Percentiles rank a stretch among this genome's conserved stretches.
These are phyloP conservation scores for Boletus barrowsii DNA, from an alignment of 768 basidiomycete species.

Conservation along the genomic window DNA sequence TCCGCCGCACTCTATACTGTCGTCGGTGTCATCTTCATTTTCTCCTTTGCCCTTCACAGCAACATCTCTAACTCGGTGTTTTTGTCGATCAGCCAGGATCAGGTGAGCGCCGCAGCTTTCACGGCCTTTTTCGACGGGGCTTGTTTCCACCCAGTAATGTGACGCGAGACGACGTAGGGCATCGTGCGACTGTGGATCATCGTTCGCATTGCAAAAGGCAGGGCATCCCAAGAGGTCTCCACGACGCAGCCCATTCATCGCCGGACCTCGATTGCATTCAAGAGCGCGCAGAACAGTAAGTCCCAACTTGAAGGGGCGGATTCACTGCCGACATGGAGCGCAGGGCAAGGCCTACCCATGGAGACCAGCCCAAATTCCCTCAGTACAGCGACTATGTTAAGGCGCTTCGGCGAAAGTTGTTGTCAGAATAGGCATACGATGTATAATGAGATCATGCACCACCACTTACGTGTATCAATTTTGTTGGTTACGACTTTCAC, in stretches of 20 bases:
- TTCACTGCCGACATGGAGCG: background rate
- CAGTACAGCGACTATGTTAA: too few relatives aligned
- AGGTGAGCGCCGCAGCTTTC: constrained; percentile 19
- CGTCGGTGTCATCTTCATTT: constrained; percentile 30
- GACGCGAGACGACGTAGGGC: constrained; percentile 17
- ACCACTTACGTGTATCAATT: too few relatives aligned
- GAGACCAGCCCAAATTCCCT: too few relatives aligned
- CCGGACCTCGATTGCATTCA: constrained; percentile 8
- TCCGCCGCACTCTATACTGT: constrained; percentile 31
- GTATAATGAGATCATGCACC: too few relatives aligned
- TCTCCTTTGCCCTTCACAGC: constrained; percentile 24
- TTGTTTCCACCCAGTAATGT: background rate
- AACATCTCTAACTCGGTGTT: constrained; percentile 33
- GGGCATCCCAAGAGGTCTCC: constrained; percentile 11
- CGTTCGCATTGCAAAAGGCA: constrained; percentile 34
- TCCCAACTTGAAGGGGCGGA: background rate
- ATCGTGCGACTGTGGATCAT: constrained; percentile 37
- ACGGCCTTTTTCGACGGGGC: too few relatives aligned
- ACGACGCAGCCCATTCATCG: background rate
- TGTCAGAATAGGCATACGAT: too few relatives aligned
- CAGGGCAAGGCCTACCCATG: too few relatives aligned
- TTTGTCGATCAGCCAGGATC: constrained; percentile 31
- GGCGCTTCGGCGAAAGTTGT: too few relatives aligned
- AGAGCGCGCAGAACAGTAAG: background rate
- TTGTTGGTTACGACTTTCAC: too few relatives aligned